Base-by-base conservation (phyloP, 1,139 yeast species). In the Hyphopichia khmerensis region DNA sequence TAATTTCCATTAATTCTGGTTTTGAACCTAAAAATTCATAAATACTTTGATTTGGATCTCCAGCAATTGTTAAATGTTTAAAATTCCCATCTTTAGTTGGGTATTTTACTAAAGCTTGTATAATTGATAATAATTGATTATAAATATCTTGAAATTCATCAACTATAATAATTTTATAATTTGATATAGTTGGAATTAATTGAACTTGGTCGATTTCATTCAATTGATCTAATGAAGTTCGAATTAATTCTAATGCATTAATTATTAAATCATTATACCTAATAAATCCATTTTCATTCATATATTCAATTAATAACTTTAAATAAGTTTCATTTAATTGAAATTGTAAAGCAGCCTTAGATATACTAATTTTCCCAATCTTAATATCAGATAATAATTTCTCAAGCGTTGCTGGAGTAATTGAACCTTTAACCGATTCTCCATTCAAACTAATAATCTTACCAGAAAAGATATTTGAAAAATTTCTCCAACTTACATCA, bases 81-180 rank as follows among this genome's bases (percentile, higher is more conserved):
- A 53, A 50, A 5, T 46, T 47, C 26, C 2, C 40, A 49, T 15
- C 30, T 7, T 26, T 26, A 2, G 65, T 58, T 1, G 71, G 72
- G 49, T 70, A 68, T 9, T 43, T 43, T 2, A 60, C 59, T 3
- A 84, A 57, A 1, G 59, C 53, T 36, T 63, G 56, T 3, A 84
- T 59, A 5, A 86, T 57, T 11, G 69, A 65, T 37, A 78, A 56
- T 21, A 84, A 65, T n/a, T 67, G 68, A 0, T 74, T 72, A 48
- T 81, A 77, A 60, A 84, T 71, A 59, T 87, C 95, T 57, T 87
- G 95, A 54, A 82, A 83, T 59, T 87, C 95, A 60, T 87, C 95
- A 11, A 86, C 80, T 0, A 87, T 59, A 0, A 85, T 67, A 3
- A 60, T 72, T 43, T 61, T 62, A 41, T 62, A 65, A 14, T 53